Percentiles rank a stretch among this genome's conserved stretches.
phyloP scores from a whole-genome alignment of 1,284 basidiomycete genomes.

The Gymnopus androsaceus region DNA sequence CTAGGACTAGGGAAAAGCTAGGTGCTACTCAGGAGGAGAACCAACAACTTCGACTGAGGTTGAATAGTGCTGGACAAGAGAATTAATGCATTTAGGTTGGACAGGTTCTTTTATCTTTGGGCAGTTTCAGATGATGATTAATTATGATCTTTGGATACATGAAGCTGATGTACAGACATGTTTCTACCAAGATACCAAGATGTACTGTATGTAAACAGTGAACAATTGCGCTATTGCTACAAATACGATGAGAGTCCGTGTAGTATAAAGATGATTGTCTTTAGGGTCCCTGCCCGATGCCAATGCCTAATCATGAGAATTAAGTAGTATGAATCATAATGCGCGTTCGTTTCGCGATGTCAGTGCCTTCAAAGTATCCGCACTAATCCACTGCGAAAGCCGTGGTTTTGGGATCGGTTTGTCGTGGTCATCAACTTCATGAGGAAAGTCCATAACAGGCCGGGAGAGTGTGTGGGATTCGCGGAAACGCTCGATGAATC shows the following conservation, averaged over 20 bases:
- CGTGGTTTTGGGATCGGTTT: constrained; percentile 54
- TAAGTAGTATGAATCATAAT: neutral
- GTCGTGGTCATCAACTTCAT: constrained; percentile 48
- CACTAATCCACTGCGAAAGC: constrained; percentile 58
- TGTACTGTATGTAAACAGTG: neutral
- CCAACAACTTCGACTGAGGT: constrained; percentile 35
- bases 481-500: constrained; percentile 41
- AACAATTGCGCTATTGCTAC: neutral
- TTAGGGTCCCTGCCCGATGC: constrained; percentile 8
- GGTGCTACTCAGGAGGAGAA: constrained; percentile 39
- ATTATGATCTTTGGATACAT: no score
- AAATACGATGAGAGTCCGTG: neutral
- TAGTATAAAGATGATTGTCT: neutral
- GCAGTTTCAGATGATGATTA: neutral
- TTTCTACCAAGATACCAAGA: no score
- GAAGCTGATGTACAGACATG: no score
- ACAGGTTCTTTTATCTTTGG: neutral
- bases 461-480: constrained; percentile 33
- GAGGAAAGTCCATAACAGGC: constrained; percentile 39
- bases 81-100: neutral
- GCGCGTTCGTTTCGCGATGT: neutral
- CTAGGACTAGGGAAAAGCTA: constrained; percentile 40
- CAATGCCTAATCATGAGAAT: constrained; percentile 1
- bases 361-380: constrained; percentile 37
- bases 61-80: constrained; percentile 21